A percentile compares a stretch with the other conserved stretches of the same genome.
Evolutionary conservation across 2,329 filamentous ascomycete genomes (phyloP).

Genomic region (Fulvia fulva): DNA sequence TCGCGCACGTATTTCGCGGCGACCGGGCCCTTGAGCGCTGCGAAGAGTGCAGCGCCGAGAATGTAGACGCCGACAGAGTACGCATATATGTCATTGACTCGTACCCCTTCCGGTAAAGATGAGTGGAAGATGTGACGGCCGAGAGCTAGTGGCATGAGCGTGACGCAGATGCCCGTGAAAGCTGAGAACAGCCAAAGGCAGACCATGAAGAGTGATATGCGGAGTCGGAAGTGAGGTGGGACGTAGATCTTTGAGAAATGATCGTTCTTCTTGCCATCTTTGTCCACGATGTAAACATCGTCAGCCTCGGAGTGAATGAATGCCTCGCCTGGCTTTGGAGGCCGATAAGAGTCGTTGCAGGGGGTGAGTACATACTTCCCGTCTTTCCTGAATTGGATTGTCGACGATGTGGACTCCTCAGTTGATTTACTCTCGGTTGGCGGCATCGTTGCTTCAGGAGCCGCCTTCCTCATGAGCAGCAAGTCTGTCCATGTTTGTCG

Average conservation of each 20-base stretch:
- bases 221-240: constrained; percentile 75
- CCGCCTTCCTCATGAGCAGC: constrained; percentile 16
- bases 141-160: constrained; percentile 79
- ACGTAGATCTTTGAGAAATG: constrained; percentile 60
- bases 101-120: constrained; percentile 66
- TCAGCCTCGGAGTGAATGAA: constrained; percentile 74
- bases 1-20: constrained; percentile 10
- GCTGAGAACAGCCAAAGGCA: constrained; percentile 93
- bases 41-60: constrained; percentile 65
- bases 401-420: constrained; percentile 14
- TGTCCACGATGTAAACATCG: constrained; percentile 36
- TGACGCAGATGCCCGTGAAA: constrained; percentile 76
- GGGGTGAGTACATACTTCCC: constrained; percentile 89
- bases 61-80: constrained; percentile 88
- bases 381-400: constrained; percentile 58
- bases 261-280: constrained; percentile 36
- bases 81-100: constrained; percentile 92
- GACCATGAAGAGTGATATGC: constrained; percentile 81
- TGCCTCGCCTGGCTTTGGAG: constrained; percentile 76
- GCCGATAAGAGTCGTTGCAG: constrained; percentile 89
- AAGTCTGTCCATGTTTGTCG: constrained; percentile 30
- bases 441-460: constrained; percentile 2
- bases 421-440: constrained; percentile 14
- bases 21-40: constrained; percentile 29
- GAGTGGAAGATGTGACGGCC: constrained; percentile 73